Conservation (phyloP, 1,139 yeast genomes). For the Yamadazyma triangularis region DNA sequence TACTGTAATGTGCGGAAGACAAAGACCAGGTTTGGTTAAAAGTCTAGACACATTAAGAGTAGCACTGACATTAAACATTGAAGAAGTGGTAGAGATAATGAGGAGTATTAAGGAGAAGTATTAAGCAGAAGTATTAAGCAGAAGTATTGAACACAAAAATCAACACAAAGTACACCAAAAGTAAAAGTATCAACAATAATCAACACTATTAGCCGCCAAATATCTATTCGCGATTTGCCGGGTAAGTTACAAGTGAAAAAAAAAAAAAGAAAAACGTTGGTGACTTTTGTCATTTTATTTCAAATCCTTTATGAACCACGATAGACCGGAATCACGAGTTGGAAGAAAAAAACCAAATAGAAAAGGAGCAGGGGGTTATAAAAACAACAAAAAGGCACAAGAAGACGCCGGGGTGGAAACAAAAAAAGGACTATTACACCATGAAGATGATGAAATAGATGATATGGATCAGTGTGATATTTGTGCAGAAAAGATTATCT, state of each 20-base stretch:
- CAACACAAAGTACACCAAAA: too few relatives aligned
- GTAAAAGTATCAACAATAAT: too few relatives aligned
- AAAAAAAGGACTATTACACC: constrained; percentile 1
- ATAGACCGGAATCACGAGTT: constrained; percentile 15
- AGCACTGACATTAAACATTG: constrained; percentile 65
- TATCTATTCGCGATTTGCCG: too few relatives aligned
- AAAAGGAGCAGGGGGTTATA: constrained; percentile 1
- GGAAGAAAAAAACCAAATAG: constrained; percentile 10
- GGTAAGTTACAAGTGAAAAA: too few relatives aligned
- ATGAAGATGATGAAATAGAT: constrained; percentile 21
- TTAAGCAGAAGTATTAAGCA: too few relatives aligned
- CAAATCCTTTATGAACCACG: neutral
- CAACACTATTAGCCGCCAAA: too few relatives aligned
- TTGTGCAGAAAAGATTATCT: constrained; percentile 69
- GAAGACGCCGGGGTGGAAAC: constrained; percentile 5
- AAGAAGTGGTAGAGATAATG: too few relatives aligned
- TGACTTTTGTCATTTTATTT: too few relatives aligned
- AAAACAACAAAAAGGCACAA: constrained; percentile 4
- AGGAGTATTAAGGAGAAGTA: too few relatives aligned
- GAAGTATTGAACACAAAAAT: too few relatives aligned
- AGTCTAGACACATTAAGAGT: constrained; percentile 63
- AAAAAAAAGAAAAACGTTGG: too few relatives aligned
- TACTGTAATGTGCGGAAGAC: constrained; percentile 63
- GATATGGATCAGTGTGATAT: constrained; percentile 59
- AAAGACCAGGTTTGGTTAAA: constrained; percentile 58